Evolutionary conservation across 768 basidiomycete genomes (phyloP), one percentile per base, ranked within the genome.

Genomic region (Amylocystis lapponica): DNA sequence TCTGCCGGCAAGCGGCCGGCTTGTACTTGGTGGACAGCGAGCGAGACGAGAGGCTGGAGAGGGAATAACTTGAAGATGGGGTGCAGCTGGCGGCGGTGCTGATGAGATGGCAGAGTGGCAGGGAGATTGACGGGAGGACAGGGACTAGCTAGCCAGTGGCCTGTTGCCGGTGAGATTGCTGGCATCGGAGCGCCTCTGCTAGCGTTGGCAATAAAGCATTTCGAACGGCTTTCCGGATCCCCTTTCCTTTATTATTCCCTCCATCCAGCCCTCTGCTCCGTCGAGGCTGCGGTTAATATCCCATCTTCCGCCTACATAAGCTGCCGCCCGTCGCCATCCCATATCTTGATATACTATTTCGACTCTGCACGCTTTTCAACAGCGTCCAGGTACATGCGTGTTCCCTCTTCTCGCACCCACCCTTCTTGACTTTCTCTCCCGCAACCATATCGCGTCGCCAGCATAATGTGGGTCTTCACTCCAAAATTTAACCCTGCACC

Each of bases 381-480:
- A 30, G n/a, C n/a, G 29, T 9, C 35, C 10, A 36, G 35, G 10
- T 20, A 21, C 35, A 34, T 21, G 35, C 35, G 8, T 10, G 12
- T 21, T 5, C 6, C 35, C 35, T 20, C 17, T 17, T 17, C 8
- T n/a, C 35, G 20, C 35, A 17, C 35, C 8, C 35, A 36, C 35
- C 8, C 35, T 21, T 22, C 14, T 21, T 36, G 35, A 36, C 35
- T 5, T 21, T 9, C 20, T 20, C 35, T 21, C 20, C 35, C 35
- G 8, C 35, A 20, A 20, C n/a, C 23, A 12, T 21, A 17, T 36
- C 35, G 35, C 23, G 35, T 36, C 12, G 17, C n/a, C 35, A 36
- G 35, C 35, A 36, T 42, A 42, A 42, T 34, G 41, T 42, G 32
- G 25, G 41, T 19, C 11, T 31, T 17, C 32, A 5, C n/a, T 17